phyloP scores from a whole-genome alignment of 2,329 filamentous ascomycete species.

The Trichoderma atrobrunneum region DNA sequence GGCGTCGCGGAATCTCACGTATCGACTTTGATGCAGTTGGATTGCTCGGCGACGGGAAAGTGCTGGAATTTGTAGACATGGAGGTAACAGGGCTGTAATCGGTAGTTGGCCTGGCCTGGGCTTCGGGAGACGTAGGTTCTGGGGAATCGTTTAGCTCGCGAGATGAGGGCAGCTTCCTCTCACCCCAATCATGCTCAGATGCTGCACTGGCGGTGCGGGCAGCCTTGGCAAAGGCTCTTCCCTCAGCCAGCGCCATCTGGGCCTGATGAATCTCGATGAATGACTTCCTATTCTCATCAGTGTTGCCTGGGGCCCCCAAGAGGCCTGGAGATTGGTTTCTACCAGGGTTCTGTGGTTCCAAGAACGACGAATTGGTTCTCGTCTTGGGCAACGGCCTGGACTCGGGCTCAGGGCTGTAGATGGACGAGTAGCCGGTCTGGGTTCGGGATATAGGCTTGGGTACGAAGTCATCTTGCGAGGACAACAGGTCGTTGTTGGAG shows the following conservation, averaged over 20 bases:
- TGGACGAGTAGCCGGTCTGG: slow-evolving; percentile 53
- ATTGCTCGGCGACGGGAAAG: slow-evolving; percentile 27
- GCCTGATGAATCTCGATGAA: slow-evolving; percentile 59
- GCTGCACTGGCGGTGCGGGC: slow-evolving; percentile 35
- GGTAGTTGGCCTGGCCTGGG: slow-evolving; percentile 25
- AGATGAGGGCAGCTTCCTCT: slow-evolving; percentile 23
- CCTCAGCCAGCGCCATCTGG: slow-evolving; percentile 60
- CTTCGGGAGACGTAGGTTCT: slow-evolving; percentile 30
- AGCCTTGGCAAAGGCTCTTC: slow-evolving; percentile 55
- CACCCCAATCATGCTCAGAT: slow-evolving; percentile 35
- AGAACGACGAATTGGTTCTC: slow-evolving; percentile 13
- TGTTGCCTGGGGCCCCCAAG: slow-evolving; percentile 38
- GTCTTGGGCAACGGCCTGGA: slow-evolving; percentile 3
- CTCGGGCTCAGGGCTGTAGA: slow-evolving; percentile 27
- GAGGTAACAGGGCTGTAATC: slow-evolving; percentile 44
- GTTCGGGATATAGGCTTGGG: slow-evolving; percentile 55
- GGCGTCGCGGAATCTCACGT: slow-evolving; percentile 22
- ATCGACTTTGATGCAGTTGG: not conserved
- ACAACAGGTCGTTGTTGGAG: slow-evolving; percentile 10
- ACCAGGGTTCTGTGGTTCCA: slow-evolving; percentile 28
- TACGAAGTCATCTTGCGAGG: slow-evolving; percentile 43
- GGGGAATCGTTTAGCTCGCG: slow-evolving; percentile 27
- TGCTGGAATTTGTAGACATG: slow-evolving; percentile 34
- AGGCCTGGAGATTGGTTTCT: slow-evolving; percentile 28
- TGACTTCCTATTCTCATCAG: slow-evolving; percentile 53